Conservation (phyloP, 176 grass and related monocot species). For the Aegilops sharonensis region DNA sequence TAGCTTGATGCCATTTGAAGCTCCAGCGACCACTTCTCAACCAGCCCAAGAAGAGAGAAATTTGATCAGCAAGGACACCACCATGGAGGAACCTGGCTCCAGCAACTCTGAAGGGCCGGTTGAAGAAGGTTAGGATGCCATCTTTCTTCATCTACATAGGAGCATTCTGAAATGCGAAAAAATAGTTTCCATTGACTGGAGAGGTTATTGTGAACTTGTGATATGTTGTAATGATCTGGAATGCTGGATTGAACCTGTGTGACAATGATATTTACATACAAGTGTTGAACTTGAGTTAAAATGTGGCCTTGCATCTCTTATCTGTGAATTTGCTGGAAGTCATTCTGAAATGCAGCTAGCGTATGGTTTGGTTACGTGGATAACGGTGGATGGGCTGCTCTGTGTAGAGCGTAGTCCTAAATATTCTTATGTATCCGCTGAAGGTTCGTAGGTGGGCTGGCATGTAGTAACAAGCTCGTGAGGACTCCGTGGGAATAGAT, state of each 20-base stretch:
- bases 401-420: background rate
- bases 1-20: constrained; percentile 36
- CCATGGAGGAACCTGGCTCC: background rate
- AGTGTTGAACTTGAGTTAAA: background rate
- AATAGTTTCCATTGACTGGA: background rate
- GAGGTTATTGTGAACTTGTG: background rate
- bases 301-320: background rate
- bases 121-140: background rate
- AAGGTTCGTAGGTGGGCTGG: background rate
- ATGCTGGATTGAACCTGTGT: background rate
- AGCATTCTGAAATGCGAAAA: background rate
- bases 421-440: background rate
- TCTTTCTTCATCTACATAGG: background rate
- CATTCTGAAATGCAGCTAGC: background rate
- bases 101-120: background rate
- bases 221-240: background rate
- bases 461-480: background rate
- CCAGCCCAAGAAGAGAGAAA: background rate
- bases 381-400: background rate
- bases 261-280: background rate
- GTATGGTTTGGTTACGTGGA: background rate
- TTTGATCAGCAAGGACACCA: background rate
- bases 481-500: background rate
- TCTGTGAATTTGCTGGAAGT: background rate
- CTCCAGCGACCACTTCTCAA: background rate